phyloP scores from a whole-genome alignment of 2,329 filamentous ascomycete genomes.

The Xylaria sp. region DNA sequence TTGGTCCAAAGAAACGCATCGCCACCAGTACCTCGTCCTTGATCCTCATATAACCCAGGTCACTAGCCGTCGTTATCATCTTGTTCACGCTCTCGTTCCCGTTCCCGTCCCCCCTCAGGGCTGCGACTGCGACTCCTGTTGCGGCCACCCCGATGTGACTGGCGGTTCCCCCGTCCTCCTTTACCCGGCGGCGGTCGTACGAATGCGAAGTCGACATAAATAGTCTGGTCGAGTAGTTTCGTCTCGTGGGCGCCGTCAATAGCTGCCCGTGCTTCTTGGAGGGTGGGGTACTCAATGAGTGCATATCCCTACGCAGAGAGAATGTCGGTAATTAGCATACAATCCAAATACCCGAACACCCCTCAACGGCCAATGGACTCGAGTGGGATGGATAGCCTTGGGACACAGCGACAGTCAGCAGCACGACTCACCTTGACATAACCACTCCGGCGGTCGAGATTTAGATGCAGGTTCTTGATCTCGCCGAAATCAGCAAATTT shows the following conservation, averaged over 20 bases:
- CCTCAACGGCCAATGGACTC: no score
- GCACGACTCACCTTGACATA: conserved; percentile 77
- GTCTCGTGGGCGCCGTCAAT: conserved; percentile 81
- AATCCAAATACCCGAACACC: no score
- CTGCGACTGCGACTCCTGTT: conserved; percentile 61
- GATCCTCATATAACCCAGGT: background rate
- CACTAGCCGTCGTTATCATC: conserved; percentile 41
- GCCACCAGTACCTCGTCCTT: background rate
- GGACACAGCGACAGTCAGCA: background rate
- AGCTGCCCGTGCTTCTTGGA: conserved; percentile 81
- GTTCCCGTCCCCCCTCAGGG: conserved; percentile 45
- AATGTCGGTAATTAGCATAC: conserved; percentile 6
- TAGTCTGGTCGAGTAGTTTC: conserved; percentile 83
- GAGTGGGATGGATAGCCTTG: background rate
- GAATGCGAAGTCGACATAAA: conserved; percentile 86
- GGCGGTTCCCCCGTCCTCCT: conserved; percentile 55
- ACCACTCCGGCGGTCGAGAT: conserved; percentile 82
- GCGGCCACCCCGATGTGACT: conserved; percentile 51
- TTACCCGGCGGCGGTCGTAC: conserved; percentile 79
- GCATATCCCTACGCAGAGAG: conserved; percentile 75
- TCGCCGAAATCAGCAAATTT: conserved; percentile 85
- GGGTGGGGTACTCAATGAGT: conserved; percentile 83
- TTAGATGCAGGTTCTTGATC: conserved; percentile 87
- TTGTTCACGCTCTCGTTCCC: conserved; percentile 24
- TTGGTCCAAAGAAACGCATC: background rate